Base-by-base conservation (phyloP, 352 stramenopile species). In the Pythium chondricola region DNA sequence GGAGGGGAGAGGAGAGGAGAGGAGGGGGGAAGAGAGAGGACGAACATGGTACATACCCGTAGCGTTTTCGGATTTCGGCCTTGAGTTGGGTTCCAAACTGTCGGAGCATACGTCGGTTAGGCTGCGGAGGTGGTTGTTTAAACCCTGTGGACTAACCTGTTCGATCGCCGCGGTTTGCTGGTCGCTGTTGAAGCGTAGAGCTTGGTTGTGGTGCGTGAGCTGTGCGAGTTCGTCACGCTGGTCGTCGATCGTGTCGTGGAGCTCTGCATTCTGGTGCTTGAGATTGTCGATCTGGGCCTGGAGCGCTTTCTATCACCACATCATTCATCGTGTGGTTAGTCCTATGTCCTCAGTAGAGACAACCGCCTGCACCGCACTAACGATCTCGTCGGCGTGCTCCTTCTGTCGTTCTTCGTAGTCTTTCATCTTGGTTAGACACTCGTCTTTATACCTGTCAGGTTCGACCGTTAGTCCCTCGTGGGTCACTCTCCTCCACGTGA, bases 51-150 rank as follows among this genome's bases (percentile, higher is more conserved):
- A 35, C 43, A 53, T 33, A 87, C 72, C 72, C 75, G 43, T 85
- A 83, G 40, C 75, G 75, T 46, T 71, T 74, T 17, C 63, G 66
- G 7, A 88, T 37, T 41, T 84, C 67, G 25, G 35, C 35, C 30
- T 81, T 71, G 24, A 85, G 52, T 27, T 83, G 71, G 14, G 52
- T 52, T 10, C 63, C 62, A 52, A 85, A 88, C 62, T 85, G 48
- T 16, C 27, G 17, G 30, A 3, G 4, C 29, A 26, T 21, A 24
- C n/a, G n/a, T 49, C n/a, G n/a, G n/a, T n/a, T 33, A 8, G 29
- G 29, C 29, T 13, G 13, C 29, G 13, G 13, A 33, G 7, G 29
- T 33, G 8, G 29, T n/a, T n/a, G n/a, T n/a, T 33, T 33, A 33
- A 13, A 33, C 29, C 29, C 13, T 33, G 29, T 18, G 11, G 32